These are phyloP conservation scores for Phytophthora chlamydospora DNA, from an alignment of 352 stramenopile genomes.

Conservation along the genomic window DNA sequence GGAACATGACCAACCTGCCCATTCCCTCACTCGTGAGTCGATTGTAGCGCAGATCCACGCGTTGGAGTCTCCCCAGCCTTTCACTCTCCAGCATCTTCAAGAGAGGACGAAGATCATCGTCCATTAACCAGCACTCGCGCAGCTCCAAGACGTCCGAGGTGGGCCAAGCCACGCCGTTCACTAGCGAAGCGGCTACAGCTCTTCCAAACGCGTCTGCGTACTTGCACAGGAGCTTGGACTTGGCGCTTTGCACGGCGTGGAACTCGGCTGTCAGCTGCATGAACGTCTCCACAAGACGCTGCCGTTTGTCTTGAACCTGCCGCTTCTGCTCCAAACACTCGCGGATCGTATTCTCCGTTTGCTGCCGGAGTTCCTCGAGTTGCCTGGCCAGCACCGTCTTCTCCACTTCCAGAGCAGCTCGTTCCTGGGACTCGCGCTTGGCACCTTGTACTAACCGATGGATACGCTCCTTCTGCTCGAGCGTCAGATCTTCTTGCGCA, in stretches of 20 bases:
- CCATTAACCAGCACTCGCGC: conserved; percentile 55
- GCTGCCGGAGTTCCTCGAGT: conserved; percentile 41
- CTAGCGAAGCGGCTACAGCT: conserved; percentile 7
- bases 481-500: conserved; percentile 37
- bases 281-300: conserved; percentile 34
- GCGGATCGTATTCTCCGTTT: conserved; percentile 42
- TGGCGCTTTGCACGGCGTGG: conserved; percentile 45
- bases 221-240: conserved; percentile 47
- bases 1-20: conserved; percentile 40
- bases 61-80: conserved; percentile 15
- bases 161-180: conserved; percentile 8
- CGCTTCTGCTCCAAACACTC: conserved; percentile 49
- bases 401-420: conserved; percentile 59
- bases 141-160: conserved; percentile 41
- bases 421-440: conserved; percentile 51
- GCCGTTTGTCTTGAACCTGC: conserved; percentile 40
- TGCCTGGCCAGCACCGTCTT: conserved; percentile 51
- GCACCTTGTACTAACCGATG: conserved; percentile 56
- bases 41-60: conserved; percentile 67
- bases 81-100: conserved; percentile 47
- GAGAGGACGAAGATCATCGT: conserved; percentile 55
- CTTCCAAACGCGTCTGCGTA: conserved; percentile 39
- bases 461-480: conserved; percentile 66
- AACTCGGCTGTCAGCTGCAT: conserved; percentile 51
- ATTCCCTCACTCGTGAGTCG: conserved; percentile 62